These are phyloP conservation scores for Diutina ranongensis DNA, from an alignment of 1,139 yeast genomes.

Conservation along the genomic window DNA sequence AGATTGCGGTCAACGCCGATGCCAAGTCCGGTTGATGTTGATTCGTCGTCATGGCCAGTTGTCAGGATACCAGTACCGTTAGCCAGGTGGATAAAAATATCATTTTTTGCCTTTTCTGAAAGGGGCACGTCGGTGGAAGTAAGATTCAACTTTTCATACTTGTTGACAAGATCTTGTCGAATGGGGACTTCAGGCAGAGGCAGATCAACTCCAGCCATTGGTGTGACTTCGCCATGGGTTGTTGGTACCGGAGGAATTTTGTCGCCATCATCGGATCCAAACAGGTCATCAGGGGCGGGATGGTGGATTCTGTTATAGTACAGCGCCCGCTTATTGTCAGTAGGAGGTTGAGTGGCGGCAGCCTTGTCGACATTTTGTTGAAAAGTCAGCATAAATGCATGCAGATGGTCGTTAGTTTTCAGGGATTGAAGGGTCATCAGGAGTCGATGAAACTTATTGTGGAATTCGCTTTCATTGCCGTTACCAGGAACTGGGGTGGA, in stretches of 20 bases:
- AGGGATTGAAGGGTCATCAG: constrained; percentile 30
- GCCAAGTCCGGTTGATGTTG: neutral
- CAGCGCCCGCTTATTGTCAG: constrained; percentile 16
- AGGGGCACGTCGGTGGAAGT: constrained; percentile 3
- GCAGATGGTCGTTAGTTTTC: constrained; percentile 16
- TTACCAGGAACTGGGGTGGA: too few relatives aligned
- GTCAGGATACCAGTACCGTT: neutral
- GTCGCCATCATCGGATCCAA: neutral
- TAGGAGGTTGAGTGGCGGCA: constrained; percentile 8
- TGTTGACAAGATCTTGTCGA: constrained; percentile 20
- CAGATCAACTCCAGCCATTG: neutral
- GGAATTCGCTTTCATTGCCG: too few relatives aligned
- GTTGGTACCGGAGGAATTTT: neutral
- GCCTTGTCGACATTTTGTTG: constrained; percentile 13
- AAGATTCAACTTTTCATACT: constrained; percentile 10
- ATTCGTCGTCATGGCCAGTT: neutral
- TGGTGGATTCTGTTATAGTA: constrained; percentile 24
- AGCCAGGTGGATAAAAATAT: constrained; percentile 11
- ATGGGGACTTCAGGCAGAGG: constrained; percentile 17
- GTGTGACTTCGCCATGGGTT: neutral
- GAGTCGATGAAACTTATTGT: constrained; percentile 25
- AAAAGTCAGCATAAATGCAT: constrained; percentile 26
- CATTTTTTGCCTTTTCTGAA: constrained; percentile 12
- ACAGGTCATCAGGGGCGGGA: constrained; percentile 8
- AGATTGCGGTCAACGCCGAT: neutral